A percentile compares a stretch with the other conserved stretches of the same genome.
Conservation (phyloP, 2,329 filamentous ascomycete genomes). For the Penicillium occitanis region DNA sequence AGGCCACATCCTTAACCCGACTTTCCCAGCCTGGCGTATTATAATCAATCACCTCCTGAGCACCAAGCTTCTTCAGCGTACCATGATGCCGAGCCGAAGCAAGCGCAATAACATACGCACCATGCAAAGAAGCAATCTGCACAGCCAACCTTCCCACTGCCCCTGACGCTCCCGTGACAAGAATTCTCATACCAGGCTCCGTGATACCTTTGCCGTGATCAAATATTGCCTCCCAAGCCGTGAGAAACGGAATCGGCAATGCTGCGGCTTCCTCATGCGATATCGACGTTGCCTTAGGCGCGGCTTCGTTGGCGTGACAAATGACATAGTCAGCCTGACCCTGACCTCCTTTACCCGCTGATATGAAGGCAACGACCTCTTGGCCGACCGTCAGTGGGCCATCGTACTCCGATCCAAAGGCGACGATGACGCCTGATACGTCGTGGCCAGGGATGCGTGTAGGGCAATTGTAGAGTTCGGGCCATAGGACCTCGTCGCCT, state of each 20-base stretch:
- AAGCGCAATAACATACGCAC: slow-evolving; percentile 1
- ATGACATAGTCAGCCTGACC: slow-evolving; percentile 3
- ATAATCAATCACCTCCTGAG: not conserved
- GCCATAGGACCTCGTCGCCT: slow-evolving; percentile 10
- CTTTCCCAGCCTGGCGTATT: slow-evolving; percentile 1
- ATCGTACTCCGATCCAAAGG: not conserved
- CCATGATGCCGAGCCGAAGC: not conserved
- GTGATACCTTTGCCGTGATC: not conserved
- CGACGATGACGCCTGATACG: not conserved
- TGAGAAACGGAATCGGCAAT: slow-evolving; percentile 5
- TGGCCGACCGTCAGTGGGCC: not conserved
- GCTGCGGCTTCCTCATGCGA: slow-evolving; percentile 1
- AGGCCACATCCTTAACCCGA: slow-evolving; percentile 23
- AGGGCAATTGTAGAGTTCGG: not conserved
- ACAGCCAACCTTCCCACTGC: not conserved
- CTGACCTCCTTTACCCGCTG: not conserved
- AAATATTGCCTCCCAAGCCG: slow-evolving; percentile 10
- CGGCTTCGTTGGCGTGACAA: not conserved
- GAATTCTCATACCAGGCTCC: not conserved
- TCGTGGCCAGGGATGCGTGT: slow-evolving; percentile 8
- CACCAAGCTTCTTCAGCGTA: not conserved
- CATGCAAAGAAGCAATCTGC: not conserved
- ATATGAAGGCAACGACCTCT: not conserved
- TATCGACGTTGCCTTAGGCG: not conserved
- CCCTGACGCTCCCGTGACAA: slow-evolving; percentile 2